Conservation (phyloP, 768 basidiomycete genomes). For the Suillus clintonianus region DNA sequence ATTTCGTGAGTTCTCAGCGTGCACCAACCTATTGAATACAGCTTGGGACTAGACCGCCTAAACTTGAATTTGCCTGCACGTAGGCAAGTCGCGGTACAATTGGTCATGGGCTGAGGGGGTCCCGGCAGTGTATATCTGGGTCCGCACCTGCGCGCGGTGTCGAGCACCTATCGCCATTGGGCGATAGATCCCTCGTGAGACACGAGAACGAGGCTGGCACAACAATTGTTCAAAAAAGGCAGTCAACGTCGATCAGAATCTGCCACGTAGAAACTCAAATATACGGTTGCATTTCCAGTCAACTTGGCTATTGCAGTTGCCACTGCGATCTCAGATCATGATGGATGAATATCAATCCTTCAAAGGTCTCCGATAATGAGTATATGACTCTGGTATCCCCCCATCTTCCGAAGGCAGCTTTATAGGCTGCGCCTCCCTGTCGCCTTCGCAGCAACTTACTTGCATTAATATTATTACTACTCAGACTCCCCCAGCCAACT, state of each 20-base stretch:
- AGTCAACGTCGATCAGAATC: neutral
- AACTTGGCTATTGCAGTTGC: neutral
- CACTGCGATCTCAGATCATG: neutral
- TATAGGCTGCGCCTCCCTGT: slow-evolving; percentile 10
- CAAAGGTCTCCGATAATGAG: neutral
- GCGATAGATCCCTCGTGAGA: neutral
- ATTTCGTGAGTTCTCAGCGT: too few species aligned
- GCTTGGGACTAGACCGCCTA: neutral
- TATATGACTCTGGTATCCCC: slow-evolving; percentile 23
- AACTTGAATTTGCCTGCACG: too few species aligned
- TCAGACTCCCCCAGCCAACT: slow-evolving; percentile 25
- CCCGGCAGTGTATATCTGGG: too few species aligned
- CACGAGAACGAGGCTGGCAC: neutral
- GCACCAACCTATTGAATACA: too few species aligned
- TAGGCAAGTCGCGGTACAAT: too few species aligned
- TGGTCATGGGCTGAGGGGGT: too few species aligned
- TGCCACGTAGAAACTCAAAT: neutral
- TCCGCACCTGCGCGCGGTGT: neutral
- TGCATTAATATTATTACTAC: slow-evolving; percentile 47
- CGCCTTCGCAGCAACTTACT: slow-evolving; percentile 40
- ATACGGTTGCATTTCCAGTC: neutral
- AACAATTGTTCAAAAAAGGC: neutral
- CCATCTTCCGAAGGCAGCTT: slow-evolving; percentile 24
- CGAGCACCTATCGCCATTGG: neutral
- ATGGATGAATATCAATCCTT: neutral